phyloP scores from a whole-genome alignment of 306 rosid species.

The peach (Prunus persica) region DNA sequence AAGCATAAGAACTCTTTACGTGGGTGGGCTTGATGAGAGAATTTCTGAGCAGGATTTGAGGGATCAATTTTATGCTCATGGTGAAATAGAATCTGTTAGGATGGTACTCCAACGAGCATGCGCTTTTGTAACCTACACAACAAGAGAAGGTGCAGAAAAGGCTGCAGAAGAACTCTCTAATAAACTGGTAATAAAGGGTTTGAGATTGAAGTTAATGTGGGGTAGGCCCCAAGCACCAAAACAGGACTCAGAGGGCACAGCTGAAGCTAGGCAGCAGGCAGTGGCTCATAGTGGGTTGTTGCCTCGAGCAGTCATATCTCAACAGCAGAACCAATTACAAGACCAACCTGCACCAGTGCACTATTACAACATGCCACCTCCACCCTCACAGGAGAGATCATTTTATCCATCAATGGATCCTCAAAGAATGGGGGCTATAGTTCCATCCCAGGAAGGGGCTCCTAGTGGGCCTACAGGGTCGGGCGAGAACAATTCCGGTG shows the following conservation, averaged over 20 bases:
- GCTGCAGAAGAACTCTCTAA: slow-evolving; percentile 94
- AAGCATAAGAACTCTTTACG: slow-evolving; percentile 80
- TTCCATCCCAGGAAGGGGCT: slow-evolving; percentile 63
- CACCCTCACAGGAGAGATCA: slow-evolving; percentile 68
- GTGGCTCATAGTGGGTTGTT: slow-evolving; percentile 80
- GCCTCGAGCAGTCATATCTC: slow-evolving; percentile 93
- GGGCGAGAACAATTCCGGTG: slow-evolving; percentile 49
- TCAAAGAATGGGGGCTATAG: slow-evolving; percentile 86
- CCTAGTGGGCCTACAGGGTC: slow-evolving; percentile 56
- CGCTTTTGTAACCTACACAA: slow-evolving; percentile 86
- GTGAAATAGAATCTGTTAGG: slow-evolving; percentile 86
- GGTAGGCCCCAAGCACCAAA: slow-evolving; percentile 85
- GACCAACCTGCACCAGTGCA: slow-evolving; percentile 59
- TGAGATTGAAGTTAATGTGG: slow-evolving; percentile 91
- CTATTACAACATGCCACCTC: slow-evolving; percentile 70
- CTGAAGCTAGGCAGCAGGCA: slow-evolving; percentile 73
- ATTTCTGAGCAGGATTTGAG: slow-evolving; percentile 85
- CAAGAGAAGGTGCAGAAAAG: slow-evolving; percentile 89
- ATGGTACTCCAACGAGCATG: slow-evolving; percentile 93
- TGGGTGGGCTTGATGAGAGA: slow-evolving; percentile 94
- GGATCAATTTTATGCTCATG: slow-evolving; percentile 89
- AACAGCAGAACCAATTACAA: slow-evolving; percentile 65
- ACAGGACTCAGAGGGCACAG: slow-evolving; percentile 65
- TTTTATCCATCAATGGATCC: slow-evolving; percentile 95
- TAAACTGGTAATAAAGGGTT: slow-evolving; percentile 81